Evolutionary conservation across 192 early-diverging fungal genomes (phyloP).

Genomic region (Mortierella claussenii): DNA sequence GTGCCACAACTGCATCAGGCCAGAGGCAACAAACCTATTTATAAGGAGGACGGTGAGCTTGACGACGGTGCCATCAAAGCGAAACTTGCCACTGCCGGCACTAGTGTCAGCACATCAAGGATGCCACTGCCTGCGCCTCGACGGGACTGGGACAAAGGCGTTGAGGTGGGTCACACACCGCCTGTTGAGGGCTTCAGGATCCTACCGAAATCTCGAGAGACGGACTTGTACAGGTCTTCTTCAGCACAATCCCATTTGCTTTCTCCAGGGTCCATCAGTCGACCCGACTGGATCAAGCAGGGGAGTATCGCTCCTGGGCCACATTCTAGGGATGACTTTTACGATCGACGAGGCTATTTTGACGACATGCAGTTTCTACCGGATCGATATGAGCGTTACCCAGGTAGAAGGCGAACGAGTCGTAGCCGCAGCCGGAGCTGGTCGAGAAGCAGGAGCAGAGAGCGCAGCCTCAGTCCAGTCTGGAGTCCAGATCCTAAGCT

Average conservation of each 20-base stretch:
- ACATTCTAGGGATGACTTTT: slow-evolving; percentile 40
- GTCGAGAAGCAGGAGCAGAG: slow-evolving; percentile 48
- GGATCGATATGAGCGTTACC: slow-evolving; percentile 41
- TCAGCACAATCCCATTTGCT: slow-evolving; percentile 17
- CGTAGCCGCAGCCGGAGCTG: slow-evolving; percentile 47
- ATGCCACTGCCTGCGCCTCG: slow-evolving; percentile 10
- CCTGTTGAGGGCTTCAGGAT: slow-evolving; percentile 17
- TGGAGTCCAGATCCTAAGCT: slow-evolving; percentile 25
- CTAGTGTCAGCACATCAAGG: background rate
- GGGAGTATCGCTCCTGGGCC: slow-evolving; percentile 6
- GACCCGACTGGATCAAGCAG: slow-evolving; percentile 39
- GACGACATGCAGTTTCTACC: slow-evolving; percentile 38
- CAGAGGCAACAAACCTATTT: slow-evolving; percentile 26
- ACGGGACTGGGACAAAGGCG: slow-evolving; percentile 37
- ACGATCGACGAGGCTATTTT: slow-evolving; percentile 47
- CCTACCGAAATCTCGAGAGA: slow-evolving; percentile 24
- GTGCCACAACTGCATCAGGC: slow-evolving; percentile 44
- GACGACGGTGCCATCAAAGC: slow-evolving; percentile 3
- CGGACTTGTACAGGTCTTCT: slow-evolving; percentile 30
- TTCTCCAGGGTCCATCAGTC: slow-evolving; percentile 35
- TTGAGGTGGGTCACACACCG: slow-evolving; percentile 10
- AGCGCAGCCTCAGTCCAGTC: slow-evolving; percentile 30
- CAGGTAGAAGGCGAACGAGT: slow-evolving; percentile 31
- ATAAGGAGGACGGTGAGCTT: slow-evolving; percentile 39
- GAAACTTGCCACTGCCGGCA: background rate